Base-by-base conservation (phyloP, 1,284 basidiomycete species). In the Trichosporon asahii region DNA sequence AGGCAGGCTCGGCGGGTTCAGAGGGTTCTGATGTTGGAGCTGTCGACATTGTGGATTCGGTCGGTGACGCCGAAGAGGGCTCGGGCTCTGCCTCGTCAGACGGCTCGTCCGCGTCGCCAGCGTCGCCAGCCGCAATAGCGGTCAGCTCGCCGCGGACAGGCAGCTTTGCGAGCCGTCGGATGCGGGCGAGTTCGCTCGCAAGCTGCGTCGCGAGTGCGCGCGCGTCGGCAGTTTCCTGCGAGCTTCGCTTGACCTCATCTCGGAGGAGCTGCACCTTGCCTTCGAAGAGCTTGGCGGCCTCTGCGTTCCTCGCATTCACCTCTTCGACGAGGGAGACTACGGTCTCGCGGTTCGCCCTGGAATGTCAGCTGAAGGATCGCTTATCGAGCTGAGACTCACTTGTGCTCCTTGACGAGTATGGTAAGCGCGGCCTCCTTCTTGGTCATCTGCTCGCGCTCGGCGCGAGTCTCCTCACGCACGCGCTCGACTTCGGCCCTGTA, bases 391-490 rank as follows among this genome's bases (percentile, higher is more conserved):
- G 21, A n/a, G 18, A 75, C 78, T 68, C 49, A 82, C 81, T 72
- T 65, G 69, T 82, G 81, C 15, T 77, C 64, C 44, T 80, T 71
- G 0, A 83, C 75, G 6, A 81, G 72, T 29, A 75, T 75, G 18
- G 79, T 67, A 12, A 82, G 63, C 2, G 73, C 70, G 0, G 71
- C 53, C 61, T 78, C 78, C 67, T 79, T 79, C 15, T 65, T 31
- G 21, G 78, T 77, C 15, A 77, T 76, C 35, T 77, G 76, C 23
- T 81, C 79, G 18, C 76, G 68, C 68, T 82, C 79, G 46, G 71
- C 68, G 46, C 67, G 72, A 12, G 74, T 74, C 60, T 70, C 73
- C 18, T 79, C 78, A 21, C 76, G 70, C 9, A 72, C 68, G 14
- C 66, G 70, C 64, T 70, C 74, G 67, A 76, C 73, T 66, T 81